phyloP scores from a whole-genome alignment of 768 basidiomycete genomes.

The Pleurotus citrinopileatus region DNA sequence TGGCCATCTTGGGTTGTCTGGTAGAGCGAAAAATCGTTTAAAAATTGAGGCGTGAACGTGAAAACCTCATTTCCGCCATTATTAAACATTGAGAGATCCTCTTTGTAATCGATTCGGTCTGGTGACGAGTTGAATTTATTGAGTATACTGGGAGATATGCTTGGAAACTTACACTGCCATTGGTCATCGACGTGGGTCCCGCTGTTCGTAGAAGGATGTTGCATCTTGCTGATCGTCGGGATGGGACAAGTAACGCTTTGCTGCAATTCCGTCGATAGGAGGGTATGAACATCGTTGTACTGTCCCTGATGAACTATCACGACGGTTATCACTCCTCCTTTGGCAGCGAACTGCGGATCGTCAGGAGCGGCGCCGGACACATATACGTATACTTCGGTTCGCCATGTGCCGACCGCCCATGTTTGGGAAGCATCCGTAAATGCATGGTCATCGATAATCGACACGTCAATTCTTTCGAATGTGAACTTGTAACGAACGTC shows the following conservation, averaged over 20 bases:
- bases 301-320: background rate
- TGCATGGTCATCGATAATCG: background rate
- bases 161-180: background rate
- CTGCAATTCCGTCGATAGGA: background rate
- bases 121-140: background rate
- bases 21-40: background rate
- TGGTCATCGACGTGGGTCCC: background rate
- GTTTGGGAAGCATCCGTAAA: background rate
- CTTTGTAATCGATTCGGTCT: background rate
- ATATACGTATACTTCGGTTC: background rate
- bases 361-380: background rate
- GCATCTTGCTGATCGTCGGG: background rate
- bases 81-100: background rate
- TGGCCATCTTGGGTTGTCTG: background rate
- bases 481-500: background rate
- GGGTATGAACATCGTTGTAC: background rate
- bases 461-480: background rate
- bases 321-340: background rate
- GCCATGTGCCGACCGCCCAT: background rate
- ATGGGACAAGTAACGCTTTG: background rate
- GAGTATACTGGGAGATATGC: background rate
- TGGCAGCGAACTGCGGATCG: background rate
- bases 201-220: background rate
- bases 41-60: background rate
- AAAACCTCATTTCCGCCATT: background rate